Percentiles rank a stretch among this genome's conserved stretches.
phyloP scores from a whole-genome alignment of 2,329 filamentous ascomycete species.

The Bipolaris sorokiniana region DNA sequence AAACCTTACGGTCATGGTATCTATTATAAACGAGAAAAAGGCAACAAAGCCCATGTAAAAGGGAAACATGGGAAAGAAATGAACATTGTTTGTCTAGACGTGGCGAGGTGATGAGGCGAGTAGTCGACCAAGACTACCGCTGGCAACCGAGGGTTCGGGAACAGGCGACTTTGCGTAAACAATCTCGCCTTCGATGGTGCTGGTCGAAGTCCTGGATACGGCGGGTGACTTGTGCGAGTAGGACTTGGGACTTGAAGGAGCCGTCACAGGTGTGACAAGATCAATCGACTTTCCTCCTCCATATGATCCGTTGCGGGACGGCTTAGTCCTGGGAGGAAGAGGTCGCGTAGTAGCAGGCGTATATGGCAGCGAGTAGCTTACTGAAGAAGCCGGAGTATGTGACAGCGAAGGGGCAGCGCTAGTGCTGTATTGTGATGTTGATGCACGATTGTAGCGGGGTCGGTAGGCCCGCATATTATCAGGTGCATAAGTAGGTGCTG shows the following conservation, averaged over 20 bases:
- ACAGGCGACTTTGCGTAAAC: conserved; percentile 46
- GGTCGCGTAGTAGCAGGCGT: conserved; percentile 47
- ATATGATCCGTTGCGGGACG: conserved; percentile 46
- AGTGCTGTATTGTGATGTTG: conserved; percentile 44
- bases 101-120: conserved; percentile 38
- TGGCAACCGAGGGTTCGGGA: conserved; percentile 40
- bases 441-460: conserved; percentile 46
- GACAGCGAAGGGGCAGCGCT: conserved; percentile 53
- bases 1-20: not conserved
- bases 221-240: conserved; percentile 46
- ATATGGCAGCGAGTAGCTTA: conserved; percentile 54
- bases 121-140: conserved; percentile 47
- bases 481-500: conserved; percentile 27
- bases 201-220: conserved; percentile 41
- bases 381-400: conserved; percentile 55
- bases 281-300: conserved; percentile 50
- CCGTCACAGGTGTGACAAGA: conserved; percentile 52
- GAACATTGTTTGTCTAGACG: not conserved
- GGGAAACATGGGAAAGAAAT: not conserved
- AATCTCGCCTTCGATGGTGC: conserved; percentile 47
- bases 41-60: not conserved
- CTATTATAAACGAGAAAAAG: conserved; percentile 2
- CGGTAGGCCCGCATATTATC: conserved; percentile 37
- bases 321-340: conserved; percentile 49
- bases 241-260: conserved; percentile 42